phyloP scores from a whole-genome alignment of 371 early-diverging fungal species.

The Mortierella sp. region DNA sequence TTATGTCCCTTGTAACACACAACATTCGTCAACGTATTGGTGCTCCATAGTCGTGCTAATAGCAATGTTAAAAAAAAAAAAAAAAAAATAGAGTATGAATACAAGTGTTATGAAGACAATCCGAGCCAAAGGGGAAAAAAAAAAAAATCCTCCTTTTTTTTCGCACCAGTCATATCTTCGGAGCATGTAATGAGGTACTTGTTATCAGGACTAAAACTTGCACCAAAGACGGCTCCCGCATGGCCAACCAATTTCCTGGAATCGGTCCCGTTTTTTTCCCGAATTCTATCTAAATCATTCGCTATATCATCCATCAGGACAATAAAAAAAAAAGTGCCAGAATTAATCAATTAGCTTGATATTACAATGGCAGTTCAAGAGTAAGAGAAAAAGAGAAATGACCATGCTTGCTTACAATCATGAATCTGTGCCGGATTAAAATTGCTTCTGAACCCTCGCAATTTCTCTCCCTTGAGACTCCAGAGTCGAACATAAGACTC shows the following conservation, averaged over 20 bases:
- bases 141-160: too few species aligned
- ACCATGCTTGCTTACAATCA: constrained; percentile 54
- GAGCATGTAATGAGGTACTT: constrained; percentile 93
- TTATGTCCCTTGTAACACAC: constrained; percentile 98
- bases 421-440: constrained; percentile 65
- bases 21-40: constrained; percentile 89
- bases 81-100: not conserved
- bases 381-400: constrained; percentile 3
- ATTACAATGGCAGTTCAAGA: not conserved
- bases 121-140: not conserved
- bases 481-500: constrained; percentile 92
- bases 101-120: too few species aligned
- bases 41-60: constrained; percentile 94
- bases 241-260: constrained; percentile 91
- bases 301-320: constrained; percentile 51
- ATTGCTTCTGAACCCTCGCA: constrained; percentile 66
- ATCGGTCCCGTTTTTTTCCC: constrained; percentile 62
- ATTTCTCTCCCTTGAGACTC: constrained; percentile 79
- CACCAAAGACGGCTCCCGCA: constrained; percentile 95
- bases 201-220: constrained; percentile 91
- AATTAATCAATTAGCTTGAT: not conserved
- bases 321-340: not conserved
- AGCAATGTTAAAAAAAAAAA: not conserved
- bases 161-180: constrained; percentile 93
- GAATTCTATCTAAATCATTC: constrained; percentile 61